Evolutionary conservation across 1,284 basidiomycete species (phyloP).

Genomic region (Ganoderma multipileum): DNA sequence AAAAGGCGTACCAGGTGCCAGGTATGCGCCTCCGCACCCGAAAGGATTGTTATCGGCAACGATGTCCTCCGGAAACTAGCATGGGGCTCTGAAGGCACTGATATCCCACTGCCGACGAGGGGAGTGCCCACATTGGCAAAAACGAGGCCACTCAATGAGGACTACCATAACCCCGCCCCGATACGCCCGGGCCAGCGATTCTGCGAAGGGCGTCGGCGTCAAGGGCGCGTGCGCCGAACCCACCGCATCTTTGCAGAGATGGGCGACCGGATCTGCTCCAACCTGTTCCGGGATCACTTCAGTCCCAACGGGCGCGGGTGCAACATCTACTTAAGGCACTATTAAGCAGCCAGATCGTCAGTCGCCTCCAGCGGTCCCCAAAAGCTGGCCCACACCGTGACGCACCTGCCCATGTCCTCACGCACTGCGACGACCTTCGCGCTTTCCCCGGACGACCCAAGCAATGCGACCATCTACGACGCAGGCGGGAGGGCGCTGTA

Average conservation of each 20-base stretch:
- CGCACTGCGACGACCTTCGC: constrained; percentile 34
- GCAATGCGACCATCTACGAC: constrained; percentile 47
- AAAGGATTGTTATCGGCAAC: too few relatives aligned
- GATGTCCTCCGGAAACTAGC: too few relatives aligned
- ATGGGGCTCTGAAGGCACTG: too few relatives aligned
- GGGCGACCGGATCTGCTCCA: not conserved
- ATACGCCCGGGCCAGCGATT: not conserved
- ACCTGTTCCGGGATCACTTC: not conserved
- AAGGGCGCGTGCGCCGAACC: not conserved
- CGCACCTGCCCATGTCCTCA: not conserved
- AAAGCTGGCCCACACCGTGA: not conserved
- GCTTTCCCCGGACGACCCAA: constrained; percentile 49
- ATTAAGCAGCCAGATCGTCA: not conserved
- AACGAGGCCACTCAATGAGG: not conserved
- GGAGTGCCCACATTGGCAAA: not conserved
- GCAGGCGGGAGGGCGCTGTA: constrained; percentile 42
- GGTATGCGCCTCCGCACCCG: too few relatives aligned
- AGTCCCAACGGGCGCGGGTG: not conserved
- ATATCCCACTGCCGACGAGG: not conserved
- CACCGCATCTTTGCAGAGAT: not conserved
- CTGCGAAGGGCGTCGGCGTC: constrained; percentile 1
- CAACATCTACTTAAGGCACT: not conserved
- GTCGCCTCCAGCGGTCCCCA: not conserved
- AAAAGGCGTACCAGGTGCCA: too few relatives aligned
- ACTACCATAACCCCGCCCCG: not conserved